Evolutionary conservation across 192 early-diverging fungal species (phyloP), one percentile per base, ranked within the genome.

Genomic region (Obelidium mucronatum): DNA sequence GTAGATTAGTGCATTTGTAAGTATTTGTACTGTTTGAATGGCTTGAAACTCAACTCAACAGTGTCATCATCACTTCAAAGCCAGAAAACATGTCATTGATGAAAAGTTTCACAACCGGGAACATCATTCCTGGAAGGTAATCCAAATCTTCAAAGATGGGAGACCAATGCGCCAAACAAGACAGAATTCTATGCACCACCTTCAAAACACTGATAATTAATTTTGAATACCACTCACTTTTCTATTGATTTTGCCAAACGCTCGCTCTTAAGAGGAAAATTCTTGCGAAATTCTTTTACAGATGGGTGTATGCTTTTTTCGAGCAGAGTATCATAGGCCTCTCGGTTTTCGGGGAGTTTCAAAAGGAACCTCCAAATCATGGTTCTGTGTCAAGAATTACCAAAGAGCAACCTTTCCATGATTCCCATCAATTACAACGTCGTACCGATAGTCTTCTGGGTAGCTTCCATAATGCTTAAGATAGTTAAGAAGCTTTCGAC

Each of bases 61-160:
- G 60, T 0, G 86, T 87, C 80, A 89, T 79, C 28, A 90, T 61
- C 2, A 82, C 59, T 80, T 90, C 89, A 40, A 88, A 80, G 0
- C 84, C 82, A 1, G 81, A 73, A 79, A 90, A 88, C 63, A 86
- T 78, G 68, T 90, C 88, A 30, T 80, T 76, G 53, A 59, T 48
- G 77, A 83, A 90, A 31, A 86, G 53, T 67, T 88, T 86, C 5
- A 85, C 84, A 74, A 90, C 85, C 28, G 89, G 89, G 75, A 90
- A 90, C 15, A 90, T 71, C 48, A 90, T 37, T 26, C 80, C 69
- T n/a, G 89, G 89, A 19, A 90, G 77, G 70, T 90, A 85, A 52
- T 90, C 89, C 55, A 90, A 56, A 61, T 83, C 74, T 59, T 86
- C 84, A 81, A 90, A 90, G 26, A 90, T 79, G 0, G 88, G 88